A percentile compares a stretch with the other conserved stretches of the same genome.
phyloP scores from a whole-genome alignment of 129 eudicot genomes.

The Sambucus nigra region DNA sequence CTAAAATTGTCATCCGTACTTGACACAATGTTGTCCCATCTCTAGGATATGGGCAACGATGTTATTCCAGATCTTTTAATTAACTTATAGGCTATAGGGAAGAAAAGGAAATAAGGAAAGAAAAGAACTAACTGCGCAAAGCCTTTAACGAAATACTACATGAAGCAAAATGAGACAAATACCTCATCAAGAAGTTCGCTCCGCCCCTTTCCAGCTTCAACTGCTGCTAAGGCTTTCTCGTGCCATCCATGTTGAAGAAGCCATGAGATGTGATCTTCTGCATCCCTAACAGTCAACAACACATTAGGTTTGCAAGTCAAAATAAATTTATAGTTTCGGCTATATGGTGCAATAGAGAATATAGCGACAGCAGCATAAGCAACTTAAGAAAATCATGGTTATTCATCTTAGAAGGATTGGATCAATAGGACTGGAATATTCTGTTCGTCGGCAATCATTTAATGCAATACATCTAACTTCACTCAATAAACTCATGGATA shows the following conservation, averaged over 20 bases:
- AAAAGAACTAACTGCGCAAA: too few relatives aligned
- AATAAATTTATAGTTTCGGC: neutral
- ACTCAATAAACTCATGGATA: neutral
- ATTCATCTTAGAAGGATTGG: neutral
- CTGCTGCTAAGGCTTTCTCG: conserved; percentile 92
- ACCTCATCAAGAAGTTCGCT: conserved; percentile 92
- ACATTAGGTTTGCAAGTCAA: conserved; percentile 9
- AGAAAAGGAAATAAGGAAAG: too few relatives aligned
- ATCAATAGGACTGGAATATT: neutral
- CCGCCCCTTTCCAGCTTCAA: conserved; percentile 91
- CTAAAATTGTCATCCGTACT: too few relatives aligned
- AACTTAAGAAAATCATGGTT: too few relatives aligned
- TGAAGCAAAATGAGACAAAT: conserved; percentile 16
- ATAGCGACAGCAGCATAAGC: neutral
- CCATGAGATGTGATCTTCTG: conserved; percentile 97
- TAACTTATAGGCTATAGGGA: too few relatives aligned
- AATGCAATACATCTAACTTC: neutral
- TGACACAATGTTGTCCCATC: too few relatives aligned
- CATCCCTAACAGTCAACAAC: conserved; percentile 50
- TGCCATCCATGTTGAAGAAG: conserved; percentile 97
- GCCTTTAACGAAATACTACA: too few relatives aligned
- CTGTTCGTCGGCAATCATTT: neutral
- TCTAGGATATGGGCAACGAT: too few relatives aligned
- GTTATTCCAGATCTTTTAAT: too few relatives aligned
- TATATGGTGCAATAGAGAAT: neutral